Evolutionary conservation across 1,284 basidiomycete species (phyloP), one percentile per base, ranked within the genome.

Genomic region (Ganoderma sinense): DNA sequence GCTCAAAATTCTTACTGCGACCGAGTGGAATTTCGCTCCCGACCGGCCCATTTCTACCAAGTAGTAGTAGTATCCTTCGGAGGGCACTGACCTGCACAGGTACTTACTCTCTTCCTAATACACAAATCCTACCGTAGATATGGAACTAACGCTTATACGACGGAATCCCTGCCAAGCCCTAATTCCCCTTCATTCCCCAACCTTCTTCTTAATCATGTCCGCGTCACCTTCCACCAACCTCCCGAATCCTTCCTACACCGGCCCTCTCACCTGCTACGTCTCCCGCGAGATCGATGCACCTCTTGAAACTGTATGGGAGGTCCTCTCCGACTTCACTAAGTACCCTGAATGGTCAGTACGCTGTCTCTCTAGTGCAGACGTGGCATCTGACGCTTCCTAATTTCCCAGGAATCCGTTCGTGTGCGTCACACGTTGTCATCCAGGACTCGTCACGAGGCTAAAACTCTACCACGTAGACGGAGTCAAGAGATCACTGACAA

Each of bases 351-450:
- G 88, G 89, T 87, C 40, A 41, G 68, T 26, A 7, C 2, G 1
- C 58, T 31, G 23, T 8, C 40, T 14, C 29, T 26, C 33, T n/a
- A n/a, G 20, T 13, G 18, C 11, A 31, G 26, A 39, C 41, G 6
- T 11, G 14, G 6, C 14, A 33, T 40, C 63, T 36, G 31, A 48
- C n/a, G 48, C 43, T 36, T 36, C 33, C 14, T 36, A 39, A 13
- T 29, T 16, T 5, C 26, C 14, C 41, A 92, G 91, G 91, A 92
- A 92, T 74, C 84, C 91, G 3, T 92, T 91, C 69, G 86, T 89
- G 91, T 91, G 80, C 13, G 83, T 66, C 48, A 26, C 29, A 16
- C 31, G 5, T 11, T 31, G 1, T 0, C 61, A 26, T 13, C 8
- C 6, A 14, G 3, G 16, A 56, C 16, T 18, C 36, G 10, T 36